Evolutionary conservation across 441 rosid genomes (phyloP), one percentile per base, ranked within the genome.

Genomic region (Gossypium lobatum): DNA sequence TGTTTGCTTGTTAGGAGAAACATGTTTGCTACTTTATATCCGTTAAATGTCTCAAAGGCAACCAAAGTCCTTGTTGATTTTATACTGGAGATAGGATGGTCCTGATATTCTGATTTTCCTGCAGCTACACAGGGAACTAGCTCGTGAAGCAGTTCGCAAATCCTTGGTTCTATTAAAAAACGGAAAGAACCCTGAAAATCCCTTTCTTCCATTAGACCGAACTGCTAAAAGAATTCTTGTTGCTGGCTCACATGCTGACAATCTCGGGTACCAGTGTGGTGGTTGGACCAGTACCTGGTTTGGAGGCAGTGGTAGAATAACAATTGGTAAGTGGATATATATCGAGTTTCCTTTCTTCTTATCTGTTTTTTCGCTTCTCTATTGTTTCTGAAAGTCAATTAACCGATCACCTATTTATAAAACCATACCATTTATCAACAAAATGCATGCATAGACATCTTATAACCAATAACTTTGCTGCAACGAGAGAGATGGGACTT

Each of bases 241-340:
- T 23, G 78, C 84, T 53, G 97, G 98, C 74, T 75, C 89, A 17
- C 98, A 94, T 72, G 95, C 97, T 52, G 93, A 91, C 75, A 84
- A 94, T 87, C 91, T 94, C 57, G 97, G 98, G 14, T 89, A 80
- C 77, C 97, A 94, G 77, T 94, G 98, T 25, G 98, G 98, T 74
- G 98, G 97, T 26, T 94, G 98, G 98, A 92, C 97, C 13, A 80
- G 67, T 73, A 76, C 87, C 69, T 86, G 91, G 97, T 59, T 69
- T 20, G 98, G 98, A 75, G 5, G 28, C 64, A 84, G 92, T 6
- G 96, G 98, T 78, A 85, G 87, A 76, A 89, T 91, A 77, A 92
- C 97, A 31, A 85, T 86, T 2, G 98, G 97, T 94, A 84, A 61
- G 82, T n/a, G 61, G 55, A 67, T 65, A n/a, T 69, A 18, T 69